Base-by-base conservation (phyloP, 2,329 filamentous ascomycete genomes). In the Ceratocystis harringtonii region DNA sequence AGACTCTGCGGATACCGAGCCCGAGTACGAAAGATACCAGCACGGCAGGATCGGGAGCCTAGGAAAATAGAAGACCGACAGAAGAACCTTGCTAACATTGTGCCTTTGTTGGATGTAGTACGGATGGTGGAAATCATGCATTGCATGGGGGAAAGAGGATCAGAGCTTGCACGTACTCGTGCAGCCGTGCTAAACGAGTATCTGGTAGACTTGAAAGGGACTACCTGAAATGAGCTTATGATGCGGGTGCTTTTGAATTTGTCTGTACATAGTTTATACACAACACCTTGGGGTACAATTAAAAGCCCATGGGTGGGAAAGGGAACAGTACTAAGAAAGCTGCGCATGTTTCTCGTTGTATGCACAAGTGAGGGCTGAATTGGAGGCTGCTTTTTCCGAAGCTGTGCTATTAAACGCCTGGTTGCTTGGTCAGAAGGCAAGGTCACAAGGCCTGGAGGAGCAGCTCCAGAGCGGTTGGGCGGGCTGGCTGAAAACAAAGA, bases 81-180 rank as follows among this genome's bases (percentile, higher is more conserved):
- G 15, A 30, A 30, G 28, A 52, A 10, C 25, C 28, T 58, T 58
- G 28, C 52, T 58, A 32, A 58, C 52, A 30, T 58, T 58, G 52
- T 28, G 15, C 32, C 25, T 36, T n/a, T 17, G 12, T 17, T 32
- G 17, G 17, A n/a, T 41, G 65, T 63, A 85, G 81, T 77, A 52
- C 78, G 79, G 68, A 86, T 87, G 83, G 81, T 86, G 32, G 78
- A 85, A 64, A 86, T 86, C 62, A 81, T 86, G 81, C 77, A 81
- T 65, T 70, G 77, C 28, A 79, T 80, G 43, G 78, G 79, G 7
- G 78, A 80, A 28, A 73, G 83, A 61, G 82, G 81, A 1, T 83
- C 81, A 12, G 79, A 84, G 28, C 81, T 85, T 17, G 83, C 84
- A 3, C 75, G 78, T 68, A 85, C 83, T 5, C 77, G 84, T 68